Evolutionary conservation across 2,329 filamentous ascomycete species (phyloP), one percentile per base, ranked within the genome.

Genomic region (Biscogniauxia marginata): DNA sequence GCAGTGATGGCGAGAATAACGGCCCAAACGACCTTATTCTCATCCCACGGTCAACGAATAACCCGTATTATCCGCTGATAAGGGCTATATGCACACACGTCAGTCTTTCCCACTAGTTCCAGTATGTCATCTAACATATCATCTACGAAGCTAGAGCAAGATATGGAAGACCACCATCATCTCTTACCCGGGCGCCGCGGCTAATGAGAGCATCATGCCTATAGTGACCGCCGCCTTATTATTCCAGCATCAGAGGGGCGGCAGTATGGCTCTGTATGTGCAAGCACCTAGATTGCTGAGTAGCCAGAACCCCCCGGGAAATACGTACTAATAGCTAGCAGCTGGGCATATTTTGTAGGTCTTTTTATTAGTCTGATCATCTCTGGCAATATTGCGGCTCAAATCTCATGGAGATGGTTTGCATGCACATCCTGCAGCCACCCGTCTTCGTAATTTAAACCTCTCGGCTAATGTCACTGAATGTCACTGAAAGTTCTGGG

Each of bases 121-220:
- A 5, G 4, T 18, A 24, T 6, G 8, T 9, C 18, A 44, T 23
- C 16, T 39, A 20, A 30, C 64, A 56, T n/a, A n/a, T 54, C 52
- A 56, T 45, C 7, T 50, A 46, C 20, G 67, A 64, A 74, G 74
- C 60, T 73, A 70, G 72, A 69, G 53, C 50, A 45, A 52, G 51
- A 60, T 44, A 43, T 72, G 67, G 70, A 73, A 74, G 50, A 47
- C 62, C 16, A 63, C 64, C 47, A 58, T 71, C 8, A 65, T 73
- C n/a, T 66, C 63, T 7, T 71, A 70, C 1, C 30, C 72, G 1
- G 71, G 68, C 6, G 68, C 69, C 2, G 70, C 65, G 1, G 66
- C 71, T 1, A 71, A 69, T 46, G 70, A 73, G 60, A 67, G 61
- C 22, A 64, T 73, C 47, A 71, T 73, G 69, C 69, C 70, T 7